Base-by-base conservation (phyloP, 768 basidiomycete species). In the Boletus tylopilopsis region DNA sequence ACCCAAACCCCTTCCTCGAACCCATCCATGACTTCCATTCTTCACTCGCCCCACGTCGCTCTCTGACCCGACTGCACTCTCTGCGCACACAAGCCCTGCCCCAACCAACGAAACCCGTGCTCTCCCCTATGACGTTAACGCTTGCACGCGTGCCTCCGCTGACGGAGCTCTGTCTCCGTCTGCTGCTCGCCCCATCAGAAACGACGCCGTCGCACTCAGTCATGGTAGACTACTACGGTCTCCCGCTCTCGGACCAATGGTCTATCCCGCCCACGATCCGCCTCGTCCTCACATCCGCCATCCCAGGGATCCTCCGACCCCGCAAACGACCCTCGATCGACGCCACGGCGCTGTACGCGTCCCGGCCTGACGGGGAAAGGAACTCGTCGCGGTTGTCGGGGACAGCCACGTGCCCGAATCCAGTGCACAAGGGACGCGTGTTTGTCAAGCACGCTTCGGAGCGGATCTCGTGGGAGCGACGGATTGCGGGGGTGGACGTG, bases 391-490 rank as follows among this genome's bases (percentile, higher is more conserved):
- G n/a, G n/a, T n/a, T n/a, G 13, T 29, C 54, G 10, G 49, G 32
- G 3, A 39, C 42, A 16, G 76, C 78, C 5, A 69, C 72, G 6
- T 83, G 81, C 51, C 75, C 80, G 21, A 64, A 42, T 45, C 81
- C 74, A 42, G 55, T 51, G 16, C 65, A 61, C 16, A 35, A 27
- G 18, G 60, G 56, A 0, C 54, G 62, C 0, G 62, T 81, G 12
- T 87, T 85, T 47, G 73, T 84, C 6, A 66, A 56, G 21, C 81
- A 77, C 39, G 76, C 75, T 4, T 85, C 85, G 58, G 79, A 84
- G 64, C 70, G 84, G 48, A 78, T 73, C 51, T 79, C 82, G 4
- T 90, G 87, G 87, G 83, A 83, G 59, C 68, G 60, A 7, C 66
- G 50, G 12, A 67, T 86, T 23, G 81, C 78, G 0, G 78, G 79